Base-by-base conservation (phyloP, 441 rosid genomes). In the Theobroma grandiflorum region DNA sequence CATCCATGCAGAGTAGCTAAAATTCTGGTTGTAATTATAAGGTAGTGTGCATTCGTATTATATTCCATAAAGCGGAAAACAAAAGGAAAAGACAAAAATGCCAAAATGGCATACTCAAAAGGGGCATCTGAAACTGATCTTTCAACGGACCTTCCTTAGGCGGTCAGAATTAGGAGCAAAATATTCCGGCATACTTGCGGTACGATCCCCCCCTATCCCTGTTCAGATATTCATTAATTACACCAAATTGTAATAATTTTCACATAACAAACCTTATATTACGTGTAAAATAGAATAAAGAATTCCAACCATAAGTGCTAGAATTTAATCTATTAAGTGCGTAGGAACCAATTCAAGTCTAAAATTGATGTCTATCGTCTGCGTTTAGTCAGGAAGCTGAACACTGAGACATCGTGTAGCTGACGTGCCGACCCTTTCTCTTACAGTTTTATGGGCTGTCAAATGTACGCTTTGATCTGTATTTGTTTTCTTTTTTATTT, bases 381-480 rank as follows among this genome's bases (percentile, higher is more conserved):
- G 20, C 35, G 53, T 67, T 67, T 67, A 67, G 18, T 11, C 15
- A 43, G 61, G 12, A 57, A 20, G 12, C 12, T 74, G 67, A 6
- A 42, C 68, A 58, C 4, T 6, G 37, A 40, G 38, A 22, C 18
- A 43, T 75, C 58, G 68, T 75, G 78, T 62, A 9, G 45, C 70
- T 75, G 78, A 75, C 78, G 59, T 75, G 78, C 69, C 78, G 59
- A 45, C 58, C 43, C 42, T 62, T 62, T 49, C 70, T 3, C 5
- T 61, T 47, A 8, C 5, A 40, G 31, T 43, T 61, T 75, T 45
- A 16, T 3, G 65, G 57, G 67, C 26, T 61, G 57, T 61, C 68
- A 62, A 47, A 61, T 62, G 8, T 8, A 3, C 8, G 18, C 31
- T 53, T 73, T 9, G 49, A 73, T 26, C 8, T 15, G 38, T 15